phyloP scores from a whole-genome alignment of 805 yeast genomes.

The Blastobotrys muscicola region DNA sequence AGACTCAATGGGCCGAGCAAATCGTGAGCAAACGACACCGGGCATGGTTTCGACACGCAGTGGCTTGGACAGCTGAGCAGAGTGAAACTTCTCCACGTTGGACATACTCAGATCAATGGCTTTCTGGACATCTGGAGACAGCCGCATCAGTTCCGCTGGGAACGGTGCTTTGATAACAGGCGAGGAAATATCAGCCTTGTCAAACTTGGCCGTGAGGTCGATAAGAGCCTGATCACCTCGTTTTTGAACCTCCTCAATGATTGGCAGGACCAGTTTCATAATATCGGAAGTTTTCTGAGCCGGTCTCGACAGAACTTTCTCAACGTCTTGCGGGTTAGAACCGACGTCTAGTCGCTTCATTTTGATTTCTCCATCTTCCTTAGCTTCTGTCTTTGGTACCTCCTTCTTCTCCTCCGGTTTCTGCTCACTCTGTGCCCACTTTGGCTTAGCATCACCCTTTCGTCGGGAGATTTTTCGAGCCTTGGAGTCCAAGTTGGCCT shows the following conservation, averaged over 20 bases:
- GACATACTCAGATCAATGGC: conserved; percentile 86
- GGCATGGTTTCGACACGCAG: conserved; percentile 85
- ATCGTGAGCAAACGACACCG: conserved; percentile 90
- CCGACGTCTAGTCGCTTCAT: conserved; percentile 42
- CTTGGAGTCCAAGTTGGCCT: conserved; percentile 74
- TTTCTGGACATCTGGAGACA: conserved; percentile 61
- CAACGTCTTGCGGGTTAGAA: conserved; percentile 38
- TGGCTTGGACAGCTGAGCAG: conserved; percentile 63
- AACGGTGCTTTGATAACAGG: conserved; percentile 87
- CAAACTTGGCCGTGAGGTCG: conserved; percentile 88
- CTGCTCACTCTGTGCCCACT: conserved; percentile 35
- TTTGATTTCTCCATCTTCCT: conserved; percentile 27
- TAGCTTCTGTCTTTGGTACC: conserved; percentile 7
- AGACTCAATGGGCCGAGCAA: conserved; percentile 86
- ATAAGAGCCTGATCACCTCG: conserved; percentile 82
- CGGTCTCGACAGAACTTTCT: conserved; percentile 75
- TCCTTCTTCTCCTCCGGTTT: conserved; percentile 12
- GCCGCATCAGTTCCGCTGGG: conserved; percentile 63
- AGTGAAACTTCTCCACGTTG: conserved; percentile 86
- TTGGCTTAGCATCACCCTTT: conserved; percentile 90
- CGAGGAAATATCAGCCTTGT: conserved; percentile 58
- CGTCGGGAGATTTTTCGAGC: conserved; percentile 82
- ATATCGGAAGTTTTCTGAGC: conserved; percentile 88
- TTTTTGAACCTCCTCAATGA: conserved; percentile 62
- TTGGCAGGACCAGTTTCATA: conserved; percentile 87